A percentile compares a stretch with the other conserved stretches of the same genome.
phyloP scores from a whole-genome alignment of 2,329 filamentous ascomycete species.

The Coniochaeta sp. region DNA sequence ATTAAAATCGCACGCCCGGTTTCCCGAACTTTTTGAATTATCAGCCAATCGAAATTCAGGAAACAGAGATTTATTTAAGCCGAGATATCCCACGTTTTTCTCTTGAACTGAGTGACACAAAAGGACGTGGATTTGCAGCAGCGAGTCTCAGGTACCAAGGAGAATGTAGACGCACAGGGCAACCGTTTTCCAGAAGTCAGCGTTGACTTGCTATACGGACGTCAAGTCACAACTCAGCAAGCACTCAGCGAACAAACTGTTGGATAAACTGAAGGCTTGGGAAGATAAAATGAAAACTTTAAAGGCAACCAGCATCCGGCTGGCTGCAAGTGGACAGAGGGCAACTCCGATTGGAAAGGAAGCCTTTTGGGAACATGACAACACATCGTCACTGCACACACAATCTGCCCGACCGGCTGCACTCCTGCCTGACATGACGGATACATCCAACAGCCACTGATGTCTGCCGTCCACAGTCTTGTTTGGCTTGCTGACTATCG shows the following conservation, averaged over 20 bases:
- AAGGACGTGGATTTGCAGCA: neutral
- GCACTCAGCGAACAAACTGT: neutral
- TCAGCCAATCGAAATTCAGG: constrained; percentile 24
- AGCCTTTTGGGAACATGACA: constrained; percentile 31
- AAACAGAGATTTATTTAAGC: constrained; percentile 11
- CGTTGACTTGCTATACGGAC: neutral
- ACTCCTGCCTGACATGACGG: constrained; percentile 36
- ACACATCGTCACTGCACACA: constrained; percentile 29
- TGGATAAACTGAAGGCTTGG: neutral
- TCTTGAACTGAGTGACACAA: neutral
- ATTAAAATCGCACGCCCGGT: constrained; percentile 9
- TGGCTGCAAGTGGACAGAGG: neutral
- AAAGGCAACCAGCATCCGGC: neutral
- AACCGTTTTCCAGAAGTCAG: neutral
- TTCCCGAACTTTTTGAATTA: constrained; percentile 18
- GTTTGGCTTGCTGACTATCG: constrained; percentile 2
- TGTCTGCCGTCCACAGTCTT: neutral
- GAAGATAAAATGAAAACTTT: neutral
- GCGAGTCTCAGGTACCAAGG: neutral
- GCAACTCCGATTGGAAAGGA: neutral
- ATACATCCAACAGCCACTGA: constrained; percentile 2
- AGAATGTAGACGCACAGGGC: neutral
- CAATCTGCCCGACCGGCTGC: constrained; percentile 34
- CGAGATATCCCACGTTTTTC: constrained; percentile 1
- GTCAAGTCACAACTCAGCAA: neutral